These are phyloP conservation scores for Rhododendron simsii DNA, from an alignment of 148 eudicot genomes.

Conservation along the genomic window DNA sequence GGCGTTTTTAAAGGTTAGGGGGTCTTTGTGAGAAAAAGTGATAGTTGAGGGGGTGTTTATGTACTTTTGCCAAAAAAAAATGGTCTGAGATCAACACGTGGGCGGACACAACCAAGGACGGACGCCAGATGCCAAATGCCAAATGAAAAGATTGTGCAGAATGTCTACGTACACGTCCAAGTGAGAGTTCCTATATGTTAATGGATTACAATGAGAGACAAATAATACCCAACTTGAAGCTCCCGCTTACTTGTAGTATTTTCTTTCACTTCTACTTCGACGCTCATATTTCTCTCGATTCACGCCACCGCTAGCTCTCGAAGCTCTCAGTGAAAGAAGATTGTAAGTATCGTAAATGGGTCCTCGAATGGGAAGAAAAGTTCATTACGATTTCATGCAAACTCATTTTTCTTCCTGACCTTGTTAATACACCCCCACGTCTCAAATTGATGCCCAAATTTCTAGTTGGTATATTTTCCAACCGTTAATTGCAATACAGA, in stretches of 20 bases:
- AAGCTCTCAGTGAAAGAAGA: neutral
- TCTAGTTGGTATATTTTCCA: neutral
- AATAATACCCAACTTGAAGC: neutral
- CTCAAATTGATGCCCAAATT: neutral
- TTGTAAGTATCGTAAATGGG: neutral
- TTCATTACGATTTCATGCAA: neutral
- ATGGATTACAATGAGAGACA: neutral
- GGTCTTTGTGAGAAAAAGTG: too few relatives aligned
- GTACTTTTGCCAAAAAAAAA: too few relatives aligned
- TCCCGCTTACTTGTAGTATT: neutral
- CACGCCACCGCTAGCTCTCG: neutral
- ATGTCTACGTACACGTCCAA: too few relatives aligned
- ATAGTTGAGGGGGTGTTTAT: too few relatives aligned
- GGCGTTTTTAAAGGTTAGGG: too few relatives aligned
- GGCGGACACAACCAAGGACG: too few relatives aligned
- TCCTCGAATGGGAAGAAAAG: neutral
- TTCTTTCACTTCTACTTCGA: neutral
- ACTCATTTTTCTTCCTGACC: neutral
- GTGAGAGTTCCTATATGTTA: too few relatives aligned
- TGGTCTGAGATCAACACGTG: too few relatives aligned
- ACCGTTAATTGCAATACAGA: neutral
- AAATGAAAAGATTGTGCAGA: too few relatives aligned
- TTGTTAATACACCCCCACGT: neutral
- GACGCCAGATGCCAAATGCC: too few relatives aligned
- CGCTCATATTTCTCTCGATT: neutral